These are phyloP conservation scores for Myxozyma sirexii DNA, from an alignment of 805 yeast genomes.

Conservation along the genomic window DNA sequence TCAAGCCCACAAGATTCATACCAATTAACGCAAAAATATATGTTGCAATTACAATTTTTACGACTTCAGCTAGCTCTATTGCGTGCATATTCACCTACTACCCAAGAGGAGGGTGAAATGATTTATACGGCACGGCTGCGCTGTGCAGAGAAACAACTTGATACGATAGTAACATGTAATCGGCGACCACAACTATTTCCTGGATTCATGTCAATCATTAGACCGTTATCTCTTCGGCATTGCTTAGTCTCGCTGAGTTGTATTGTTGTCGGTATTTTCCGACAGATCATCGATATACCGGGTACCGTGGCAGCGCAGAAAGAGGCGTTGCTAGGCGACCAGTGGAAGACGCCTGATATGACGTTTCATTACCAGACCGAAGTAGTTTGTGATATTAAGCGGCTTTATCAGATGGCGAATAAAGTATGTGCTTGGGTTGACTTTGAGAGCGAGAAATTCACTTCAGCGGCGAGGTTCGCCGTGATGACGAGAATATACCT, in stretches of 20 bases:
- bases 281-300: conserved; percentile 7
- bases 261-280: not conserved
- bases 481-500: not conserved
- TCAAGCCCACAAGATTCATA: conserved; percentile 28
- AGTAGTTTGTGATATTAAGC: conserved; percentile 3
- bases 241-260: not conserved
- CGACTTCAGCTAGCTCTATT: conserved; percentile 20
- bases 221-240: conserved; percentile 21
- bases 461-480: not conserved
- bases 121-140: not conserved
- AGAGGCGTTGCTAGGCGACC: not conserved
- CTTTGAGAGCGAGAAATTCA: not conserved
- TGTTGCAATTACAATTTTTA: conserved; percentile 21
- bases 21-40: conserved; percentile 26
- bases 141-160: conserved; percentile 21
- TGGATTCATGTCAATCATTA: conserved; percentile 20
- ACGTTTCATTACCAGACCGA: conserved; percentile 21
- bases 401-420: conserved; percentile 15
- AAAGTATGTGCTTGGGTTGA: conserved; percentile 12
- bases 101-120: not conserved
- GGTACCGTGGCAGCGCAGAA: not conserved
- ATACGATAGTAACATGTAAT: conserved; percentile 23
- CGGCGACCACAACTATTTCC: conserved; percentile 20
- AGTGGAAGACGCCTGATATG: conserved; percentile 22
- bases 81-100: conserved; percentile 13